Evolutionary conservation across 371 early-diverging fungal species (phyloP).

Genomic region (Phascolomyces articulosus): DNA sequence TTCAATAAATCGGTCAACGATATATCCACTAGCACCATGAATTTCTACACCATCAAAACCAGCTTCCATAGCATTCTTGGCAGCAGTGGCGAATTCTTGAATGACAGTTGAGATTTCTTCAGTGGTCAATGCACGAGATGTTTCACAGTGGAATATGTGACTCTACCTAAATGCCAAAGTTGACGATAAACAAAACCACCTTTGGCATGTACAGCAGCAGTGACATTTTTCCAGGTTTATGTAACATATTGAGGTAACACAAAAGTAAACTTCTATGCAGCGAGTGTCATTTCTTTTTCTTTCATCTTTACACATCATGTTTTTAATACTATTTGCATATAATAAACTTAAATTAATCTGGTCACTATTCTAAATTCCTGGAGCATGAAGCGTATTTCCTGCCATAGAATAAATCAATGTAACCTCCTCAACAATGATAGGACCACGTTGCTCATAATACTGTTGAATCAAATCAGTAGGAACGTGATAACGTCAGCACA

Average conservation of each 20-base stretch:
- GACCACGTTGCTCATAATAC: constrained; percentile 67
- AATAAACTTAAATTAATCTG: constrained; percentile 32
- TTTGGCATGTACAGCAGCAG: constrained; percentile 61
- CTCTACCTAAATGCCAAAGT: constrained; percentile 25
- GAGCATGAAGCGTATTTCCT: constrained; percentile 33
- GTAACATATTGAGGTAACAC: too few species aligned
- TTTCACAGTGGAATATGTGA: neutral
- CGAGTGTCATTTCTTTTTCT: too few species aligned
- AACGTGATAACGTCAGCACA: constrained; percentile 24
- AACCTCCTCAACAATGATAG: constrained; percentile 64
- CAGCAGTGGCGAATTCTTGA: constrained; percentile 44
- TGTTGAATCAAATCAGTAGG: constrained; percentile 43
- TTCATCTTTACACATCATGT: too few species aligned
- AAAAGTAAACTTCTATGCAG: too few species aligned
- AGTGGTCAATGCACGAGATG: constrained; percentile 21
- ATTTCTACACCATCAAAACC: constrained; percentile 75
- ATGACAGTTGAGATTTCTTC: constrained; percentile 46
- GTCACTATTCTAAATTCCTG: constrained; percentile 51
- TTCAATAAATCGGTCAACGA: constrained; percentile 53
- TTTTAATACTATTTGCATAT: too few species aligned
- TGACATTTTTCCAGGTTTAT: constrained; percentile 57
- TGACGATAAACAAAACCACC: constrained; percentile 62
- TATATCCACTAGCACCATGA: constrained; percentile 69
- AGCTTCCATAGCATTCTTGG: constrained; percentile 39
- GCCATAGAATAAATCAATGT: constrained; percentile 46